Evolutionary conservation across 495 filamentous ascomycete genomes (phyloP), one percentile per base, ranked within the genome.

Genomic region (Corynascus novoguineensis): DNA sequence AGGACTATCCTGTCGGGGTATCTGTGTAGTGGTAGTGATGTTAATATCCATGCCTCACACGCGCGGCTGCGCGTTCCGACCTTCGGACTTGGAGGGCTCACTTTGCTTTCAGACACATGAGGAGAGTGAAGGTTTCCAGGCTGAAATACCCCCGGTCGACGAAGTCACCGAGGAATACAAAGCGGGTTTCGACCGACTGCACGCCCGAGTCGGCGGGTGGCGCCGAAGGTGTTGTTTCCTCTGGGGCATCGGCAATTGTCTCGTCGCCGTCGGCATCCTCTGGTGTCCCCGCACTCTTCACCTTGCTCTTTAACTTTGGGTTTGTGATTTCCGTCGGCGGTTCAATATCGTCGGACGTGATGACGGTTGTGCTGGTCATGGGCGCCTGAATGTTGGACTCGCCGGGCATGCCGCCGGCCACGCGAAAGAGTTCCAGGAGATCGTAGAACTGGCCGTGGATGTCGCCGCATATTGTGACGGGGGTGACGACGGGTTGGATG

Each of bases 371-470:
- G 25, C 80, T 77, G 1, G 80, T 83, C 52, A 82, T 79, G 9
- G 88, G 86, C 5, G 78, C 68, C 62, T 87, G 81, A 3, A 81
- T 80, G 35, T 82, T 78, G 12, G 81, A 81, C 60, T 92, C 85
- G 60, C 88, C 86, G 14, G 93, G 93, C 84, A 97, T 93, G 55
- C 93, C 93, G 49, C 93, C 93, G 21, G 91, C 91, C 6, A 98
- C 92, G 40, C 89, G 87, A 75, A 98, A 98, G 28, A 98, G 84
- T 73, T 98, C 93, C 48, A 97, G 82, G 7, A 98, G 80, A 71
- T 98, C 93, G 79, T 97, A 98, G 74, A 97, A 98, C 75, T 98
- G 93, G 65, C 93, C 93, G 73, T 98, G 93, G 63, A 98, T 96
- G 69, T 98, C 93, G 65, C 93, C 93, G 67, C 93, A 98, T 61